Percentiles rank a stretch among this genome's conserved stretches.
Conservation (phyloP, 2,329 filamentous ascomycete genomes). For the Calonectria naviculata region DNA sequence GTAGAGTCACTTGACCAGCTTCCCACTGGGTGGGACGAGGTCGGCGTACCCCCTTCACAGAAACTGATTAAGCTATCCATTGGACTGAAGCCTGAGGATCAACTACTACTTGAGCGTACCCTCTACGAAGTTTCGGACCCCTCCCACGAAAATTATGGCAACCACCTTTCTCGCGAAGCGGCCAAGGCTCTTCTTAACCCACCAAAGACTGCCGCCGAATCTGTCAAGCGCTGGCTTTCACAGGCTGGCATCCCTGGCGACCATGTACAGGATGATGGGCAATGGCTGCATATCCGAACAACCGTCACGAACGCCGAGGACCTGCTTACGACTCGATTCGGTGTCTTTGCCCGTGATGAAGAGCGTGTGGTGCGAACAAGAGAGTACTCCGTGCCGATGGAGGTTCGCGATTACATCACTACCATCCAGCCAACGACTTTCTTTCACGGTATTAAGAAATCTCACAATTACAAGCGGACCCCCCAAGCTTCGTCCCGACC, state of each 20-base stretch:
- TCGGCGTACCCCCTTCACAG: slow-evolving; percentile 25
- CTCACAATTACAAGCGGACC: neutral
- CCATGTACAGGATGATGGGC: slow-evolving; percentile 48
- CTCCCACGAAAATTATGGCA: slow-evolving; percentile 57
- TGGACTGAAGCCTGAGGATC: slow-evolving; percentile 39
- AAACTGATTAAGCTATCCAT: slow-evolving; percentile 44
- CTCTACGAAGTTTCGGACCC: slow-evolving; percentile 63
- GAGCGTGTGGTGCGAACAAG: slow-evolving; percentile 55
- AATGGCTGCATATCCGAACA: slow-evolving; percentile 56
- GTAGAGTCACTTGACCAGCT: slow-evolving; percentile 33
- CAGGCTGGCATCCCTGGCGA: slow-evolving; percentile 49
- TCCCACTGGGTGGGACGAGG: slow-evolving; percentile 38
- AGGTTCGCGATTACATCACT: slow-evolving; percentile 47
- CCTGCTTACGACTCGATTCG: slow-evolving; percentile 60
- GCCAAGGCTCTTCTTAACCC: slow-evolving; percentile 62
- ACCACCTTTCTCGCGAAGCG: slow-evolving; percentile 59
- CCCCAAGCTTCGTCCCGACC: neutral
- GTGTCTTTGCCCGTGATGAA: slow-evolving; percentile 46
- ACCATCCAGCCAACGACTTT: slow-evolving; percentile 62
- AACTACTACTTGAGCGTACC: slow-evolving; percentile 51
- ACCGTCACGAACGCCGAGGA: slow-evolving; percentile 53
- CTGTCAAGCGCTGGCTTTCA: slow-evolving; percentile 58
- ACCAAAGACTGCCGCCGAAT: slow-evolving; percentile 47
- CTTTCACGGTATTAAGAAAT: slow-evolving; percentile 24
- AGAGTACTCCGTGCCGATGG: slow-evolving; percentile 52